These are phyloP conservation scores for Besnoitia besnoiti DNA, from an alignment of 169 alveolate species.

Conservation along the genomic window DNA sequence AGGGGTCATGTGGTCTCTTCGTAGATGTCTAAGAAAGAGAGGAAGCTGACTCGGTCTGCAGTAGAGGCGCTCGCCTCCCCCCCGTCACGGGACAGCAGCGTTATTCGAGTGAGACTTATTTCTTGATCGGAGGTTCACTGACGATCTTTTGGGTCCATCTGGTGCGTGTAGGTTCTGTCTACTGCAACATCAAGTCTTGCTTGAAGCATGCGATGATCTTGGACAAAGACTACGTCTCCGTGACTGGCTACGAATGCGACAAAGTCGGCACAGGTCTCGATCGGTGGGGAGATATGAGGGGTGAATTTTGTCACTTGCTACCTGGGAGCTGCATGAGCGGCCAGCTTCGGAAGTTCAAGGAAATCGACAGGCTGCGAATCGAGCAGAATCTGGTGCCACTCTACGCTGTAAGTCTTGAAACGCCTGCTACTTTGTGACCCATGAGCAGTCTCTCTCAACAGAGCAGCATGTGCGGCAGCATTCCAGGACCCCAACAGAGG, in stretches of 20 bases:
- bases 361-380: slow-evolving; percentile 29
- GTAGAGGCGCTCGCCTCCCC: no score
- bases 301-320: background rate
- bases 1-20: no score
- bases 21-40: no score
- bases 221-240: slow-evolving; percentile 38
- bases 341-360: slow-evolving; percentile 38
- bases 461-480: no score
- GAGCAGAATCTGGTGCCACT: slow-evolving; percentile 26
- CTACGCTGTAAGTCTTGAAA: slow-evolving; percentile 17
- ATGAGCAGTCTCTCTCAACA: no score
- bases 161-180: slow-evolving; percentile 32
- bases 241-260: slow-evolving; percentile 34
- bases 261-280: slow-evolving; percentile 33
- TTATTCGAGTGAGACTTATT: no score
- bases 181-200: slow-evolving; percentile 32
- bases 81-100: no score
- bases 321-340: slow-evolving; percentile 31
- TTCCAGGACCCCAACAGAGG: no score
- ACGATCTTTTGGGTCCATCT: no score
- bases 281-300: slow-evolving; percentile 35
- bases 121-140: no score
- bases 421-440: no score
- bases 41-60: no score
- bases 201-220: slow-evolving; percentile 24